Evolutionary conservation across 805 yeast genomes (phyloP).

Genomic region (Wickerhamomyces bovis): DNA sequence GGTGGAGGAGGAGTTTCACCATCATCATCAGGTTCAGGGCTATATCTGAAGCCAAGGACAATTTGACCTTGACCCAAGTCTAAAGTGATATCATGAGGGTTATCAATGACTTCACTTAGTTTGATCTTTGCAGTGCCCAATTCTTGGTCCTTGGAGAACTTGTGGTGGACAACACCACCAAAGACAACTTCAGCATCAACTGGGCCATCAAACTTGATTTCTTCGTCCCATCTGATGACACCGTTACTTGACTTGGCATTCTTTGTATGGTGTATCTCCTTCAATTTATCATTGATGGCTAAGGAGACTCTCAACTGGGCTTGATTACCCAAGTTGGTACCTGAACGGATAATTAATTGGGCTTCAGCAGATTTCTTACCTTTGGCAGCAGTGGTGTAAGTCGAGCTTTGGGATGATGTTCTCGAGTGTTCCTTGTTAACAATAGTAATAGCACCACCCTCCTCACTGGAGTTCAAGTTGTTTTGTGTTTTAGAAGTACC

Average conservation of each 20-base stretch:
- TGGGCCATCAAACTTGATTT: conserved; percentile 60
- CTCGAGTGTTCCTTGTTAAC: conserved; percentile 13
- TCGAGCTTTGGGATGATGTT: conserved; percentile 17
- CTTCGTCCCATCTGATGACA: conserved; percentile 51
- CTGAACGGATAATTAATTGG: conserved; percentile 44
- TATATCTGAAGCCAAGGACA: conserved; percentile 35
- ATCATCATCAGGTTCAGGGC: conserved; percentile 18
- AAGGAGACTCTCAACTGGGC: conserved; percentile 50
- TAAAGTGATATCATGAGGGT: conserved; percentile 35
- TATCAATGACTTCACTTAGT: conserved; percentile 44
- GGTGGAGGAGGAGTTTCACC: conserved; percentile 15
- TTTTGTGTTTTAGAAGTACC: conserved; percentile 13
- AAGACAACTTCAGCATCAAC: conserved; percentile 55
- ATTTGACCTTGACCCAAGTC: conserved; percentile 36
- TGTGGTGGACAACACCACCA: conserved; percentile 59
- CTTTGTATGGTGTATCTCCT: conserved; percentile 62
- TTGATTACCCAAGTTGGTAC: conserved; percentile 34
- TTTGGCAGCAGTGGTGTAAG: conserved; percentile 15
- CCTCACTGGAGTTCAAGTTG: conserved; percentile 1
- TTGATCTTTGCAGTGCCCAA: conserved; percentile 53
- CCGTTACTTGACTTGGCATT: conserved; percentile 45
- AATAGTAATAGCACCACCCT: conserved; percentile 7
- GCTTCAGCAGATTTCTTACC: conserved; percentile 33
- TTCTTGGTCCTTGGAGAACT: conserved; percentile 63
- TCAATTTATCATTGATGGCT: conserved; percentile 38